Conservation (phyloP, 1,284 basidiomycete genomes). For the Ustilago cynodontis region DNA sequence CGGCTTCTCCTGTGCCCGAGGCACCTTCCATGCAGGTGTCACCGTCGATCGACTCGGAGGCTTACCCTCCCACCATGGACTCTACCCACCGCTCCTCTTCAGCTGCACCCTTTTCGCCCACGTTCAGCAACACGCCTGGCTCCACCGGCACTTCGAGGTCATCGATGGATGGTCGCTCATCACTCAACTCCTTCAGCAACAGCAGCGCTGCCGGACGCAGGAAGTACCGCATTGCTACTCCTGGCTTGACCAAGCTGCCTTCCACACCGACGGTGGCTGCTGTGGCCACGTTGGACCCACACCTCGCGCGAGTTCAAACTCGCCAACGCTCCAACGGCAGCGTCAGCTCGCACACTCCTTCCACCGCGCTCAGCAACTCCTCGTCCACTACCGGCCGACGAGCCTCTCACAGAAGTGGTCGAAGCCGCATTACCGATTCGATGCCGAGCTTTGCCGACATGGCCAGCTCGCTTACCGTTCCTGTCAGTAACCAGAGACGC, state of each 20-base stretch:
- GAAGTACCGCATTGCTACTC: slow-evolving; percentile 33
- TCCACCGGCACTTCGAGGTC: slow-evolving; percentile 14
- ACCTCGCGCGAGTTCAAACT: slow-evolving; percentile 21
- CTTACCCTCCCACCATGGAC: slow-evolving; percentile 6
- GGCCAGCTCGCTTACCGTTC: slow-evolving; percentile 31
- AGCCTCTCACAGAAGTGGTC: slow-evolving; percentile 23
- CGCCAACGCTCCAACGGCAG: slow-evolving; percentile 30
- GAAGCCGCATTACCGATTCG: slow-evolving; percentile 37
- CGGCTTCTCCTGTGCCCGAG: neutral
- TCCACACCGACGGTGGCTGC: slow-evolving; percentile 8
- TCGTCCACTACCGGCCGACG: slow-evolving; percentile 14
- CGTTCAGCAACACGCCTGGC: slow-evolving; percentile 12
- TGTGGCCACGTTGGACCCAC: slow-evolving; percentile 29
- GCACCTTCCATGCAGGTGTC: slow-evolving; percentile 26
- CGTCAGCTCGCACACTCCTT: slow-evolving; percentile 34
- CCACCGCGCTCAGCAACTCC: slow-evolving; percentile 17
- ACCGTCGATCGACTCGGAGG: slow-evolving; percentile 16
- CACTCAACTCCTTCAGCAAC: slow-evolving; percentile 16
- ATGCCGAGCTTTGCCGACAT: slow-evolving; percentile 43
- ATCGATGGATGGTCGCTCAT: slow-evolving; percentile 20
- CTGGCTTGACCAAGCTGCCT: slow-evolving; percentile 31
- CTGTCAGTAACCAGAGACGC: slow-evolving; percentile 23
- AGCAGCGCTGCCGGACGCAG: slow-evolving; percentile 8
- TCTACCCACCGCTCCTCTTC: slow-evolving; percentile 11
- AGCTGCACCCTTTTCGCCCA: slow-evolving; percentile 14